phyloP scores from a whole-genome alignment of 108 stramenopile genomes.

The Epithemia pelagica region DNA sequence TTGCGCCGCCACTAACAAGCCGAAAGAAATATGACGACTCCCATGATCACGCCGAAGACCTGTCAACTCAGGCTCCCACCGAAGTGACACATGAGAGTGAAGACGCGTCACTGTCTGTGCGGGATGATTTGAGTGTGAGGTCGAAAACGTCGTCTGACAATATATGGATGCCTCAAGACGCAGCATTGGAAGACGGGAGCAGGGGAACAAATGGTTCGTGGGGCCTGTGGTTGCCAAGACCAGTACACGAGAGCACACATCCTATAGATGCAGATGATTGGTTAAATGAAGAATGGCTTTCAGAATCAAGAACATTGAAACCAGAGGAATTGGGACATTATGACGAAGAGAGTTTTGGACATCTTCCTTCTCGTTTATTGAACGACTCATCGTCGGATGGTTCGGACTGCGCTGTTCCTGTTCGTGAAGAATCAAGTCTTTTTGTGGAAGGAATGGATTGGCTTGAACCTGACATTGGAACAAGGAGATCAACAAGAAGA shows the following conservation, averaged over 20 bases:
- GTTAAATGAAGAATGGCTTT: not conserved
- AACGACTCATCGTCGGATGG: not conserved
- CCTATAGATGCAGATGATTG: constrained; percentile 1
- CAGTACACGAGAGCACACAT: constrained; percentile 1
- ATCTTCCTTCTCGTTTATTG: constrained; percentile 2
- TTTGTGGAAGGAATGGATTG: constrained; percentile 10
- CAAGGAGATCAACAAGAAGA: not conserved
- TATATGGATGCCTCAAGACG: constrained; percentile 1
- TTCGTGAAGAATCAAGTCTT: constrained; percentile 8
- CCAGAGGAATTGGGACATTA: not conserved
- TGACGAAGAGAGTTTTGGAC: not conserved
- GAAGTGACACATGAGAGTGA: not conserved
- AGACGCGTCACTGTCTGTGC: not conserved
- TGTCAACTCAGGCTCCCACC: not conserved
- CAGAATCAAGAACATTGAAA: not conserved
- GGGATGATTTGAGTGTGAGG: not conserved
- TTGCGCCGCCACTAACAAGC: not conserved
- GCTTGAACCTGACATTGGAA: not conserved
- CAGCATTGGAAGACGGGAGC: not conserved
- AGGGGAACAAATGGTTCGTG: not conserved
- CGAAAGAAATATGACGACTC: not conserved
- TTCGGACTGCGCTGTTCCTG: not conserved
- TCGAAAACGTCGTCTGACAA: not conserved
- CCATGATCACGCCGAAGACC: not conserved
- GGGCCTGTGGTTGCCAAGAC: constrained; percentile 2